Evolutionary conservation across 1,284 basidiomycete species (phyloP), one percentile per base, ranked within the genome.

Genomic region (Rhodotorula sp.): DNA sequence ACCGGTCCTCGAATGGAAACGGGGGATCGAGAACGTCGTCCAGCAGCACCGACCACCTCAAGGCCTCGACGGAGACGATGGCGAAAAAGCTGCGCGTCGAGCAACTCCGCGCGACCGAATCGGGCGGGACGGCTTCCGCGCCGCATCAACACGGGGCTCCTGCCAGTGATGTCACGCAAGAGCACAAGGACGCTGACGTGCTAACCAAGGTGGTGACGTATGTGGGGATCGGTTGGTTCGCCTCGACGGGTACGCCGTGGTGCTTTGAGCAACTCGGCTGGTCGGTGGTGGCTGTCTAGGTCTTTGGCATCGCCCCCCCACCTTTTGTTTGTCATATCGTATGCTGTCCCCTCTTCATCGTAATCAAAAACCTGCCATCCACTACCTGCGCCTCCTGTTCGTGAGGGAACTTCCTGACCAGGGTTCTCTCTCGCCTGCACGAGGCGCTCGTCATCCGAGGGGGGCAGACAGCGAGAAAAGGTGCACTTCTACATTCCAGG

Each of bases 141-240:
- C 62, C 62, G 29, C 54, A 64, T 14, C 18, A 15, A 6, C 4
- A 20, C 24, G 46, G 14, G 5, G 48, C 20, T 12, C 37, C 49
- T n/a, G 30, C 56, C 24, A 17, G 51, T 5, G 29, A 24, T 15
- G n/a, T 30, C 44, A 20, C 42, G 58, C 46, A 46, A 22, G 57
- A 57, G 15, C 66, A 62, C 60, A 62, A 57, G 29, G 74, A 75
- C 30, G 74, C 70, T 42, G 74, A 75, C 53, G 74, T 75, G 15
- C 60, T 75, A 44, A 75, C 74, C 6, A 73, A 73, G 49, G 68
- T 74, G 20, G 33, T 70, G 26, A 67, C 71, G 4, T 73, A 75
- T 53, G 49, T 61, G 8, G 74, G 74, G 15, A 73, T 75, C 44
- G 74, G 74, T 12, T 74, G 66, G 68, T 22, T 70, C n/a, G 72